Evolutionary conservation across 306 rosid genomes (phyloP).

Genomic region (Lupinus albus): DNA sequence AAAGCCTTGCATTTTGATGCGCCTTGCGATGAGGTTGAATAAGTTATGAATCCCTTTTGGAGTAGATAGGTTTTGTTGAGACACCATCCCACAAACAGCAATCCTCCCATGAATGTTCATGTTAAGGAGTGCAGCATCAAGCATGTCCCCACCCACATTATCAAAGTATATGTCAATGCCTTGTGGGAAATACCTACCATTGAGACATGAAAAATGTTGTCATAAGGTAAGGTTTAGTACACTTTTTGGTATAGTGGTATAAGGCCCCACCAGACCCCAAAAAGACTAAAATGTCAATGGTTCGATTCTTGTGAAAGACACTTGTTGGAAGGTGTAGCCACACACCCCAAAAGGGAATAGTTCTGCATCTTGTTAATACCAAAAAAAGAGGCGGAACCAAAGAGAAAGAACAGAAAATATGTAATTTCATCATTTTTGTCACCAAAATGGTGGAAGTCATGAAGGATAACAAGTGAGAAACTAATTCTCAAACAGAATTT

Average conservation of each 20-base stretch:
- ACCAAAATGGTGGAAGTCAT: background rate
- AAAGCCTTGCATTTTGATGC: conserved; percentile 52
- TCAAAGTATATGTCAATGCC: conserved; percentile 58
- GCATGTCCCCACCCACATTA: conserved; percentile 51
- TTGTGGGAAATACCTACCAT: conserved; percentile 49
- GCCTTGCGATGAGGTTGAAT: conserved; percentile 36
- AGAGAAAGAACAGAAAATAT: too few relatives aligned
- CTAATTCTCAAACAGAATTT: background rate
- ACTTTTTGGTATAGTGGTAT: too few relatives aligned
- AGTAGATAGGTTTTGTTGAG: conserved; percentile 45
- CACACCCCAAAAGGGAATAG: too few relatives aligned
- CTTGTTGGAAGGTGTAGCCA: too few relatives aligned
- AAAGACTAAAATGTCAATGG: too few relatives aligned
- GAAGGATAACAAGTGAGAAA: background rate
- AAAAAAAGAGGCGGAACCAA: too few relatives aligned
- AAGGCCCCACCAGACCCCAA: too few relatives aligned
- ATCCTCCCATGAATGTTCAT: conserved; percentile 54
- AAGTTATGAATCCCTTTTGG: conserved; percentile 45
- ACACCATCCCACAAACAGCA: conserved; percentile 56
- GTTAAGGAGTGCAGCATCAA: conserved; percentile 54
- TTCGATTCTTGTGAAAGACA: too few relatives aligned
- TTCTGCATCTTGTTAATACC: too few relatives aligned
- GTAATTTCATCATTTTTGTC: too few relatives aligned
- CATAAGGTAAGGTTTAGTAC: too few relatives aligned
- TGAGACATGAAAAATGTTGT: background rate